Evolutionary conservation across 257 asterid genomes (phyloP), one percentile per base, ranked within the genome.

Genomic region (Solanum stenotomum): DNA sequence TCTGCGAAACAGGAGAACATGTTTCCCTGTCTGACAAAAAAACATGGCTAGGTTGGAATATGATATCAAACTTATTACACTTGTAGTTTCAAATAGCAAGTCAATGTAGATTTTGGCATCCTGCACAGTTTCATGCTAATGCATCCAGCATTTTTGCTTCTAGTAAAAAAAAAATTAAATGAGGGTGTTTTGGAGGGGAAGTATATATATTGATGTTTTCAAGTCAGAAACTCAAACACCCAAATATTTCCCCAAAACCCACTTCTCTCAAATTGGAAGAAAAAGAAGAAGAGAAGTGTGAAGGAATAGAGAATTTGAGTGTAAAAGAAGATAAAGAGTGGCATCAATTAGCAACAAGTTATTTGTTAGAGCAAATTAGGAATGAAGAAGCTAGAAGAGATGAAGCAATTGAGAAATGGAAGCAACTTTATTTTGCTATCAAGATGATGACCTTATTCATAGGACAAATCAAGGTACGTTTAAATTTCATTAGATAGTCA

Each of bases 21-120:
- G 99, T 96, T 56, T 93, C 95, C 23, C 98, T 93, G 67, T 91
- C 88, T 88, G 99, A 97, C 87, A 97, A 95, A 90, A 97, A 97
- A 97, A 90, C 95, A n/a, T 93, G 98, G 98, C 89, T 92, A 93
- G 97, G 98, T 31, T 95, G 99, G 99, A 95, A 92, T 81, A 89
- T 95, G 86, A 93, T 96, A 86, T 95, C 99, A 27, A 96, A 94
- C 91, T 35, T 35, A 35, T 35, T 35, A 35, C 38, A 35, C 38
- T 90, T 96, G 93, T 96, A 92, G 86, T 23, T 29, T 13, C 63
- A 25, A 42, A 42, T 25, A 79, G 65, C 38, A 14, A 44, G 65
- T 8, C 49, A 27, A 44, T 79, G 85, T 78, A 42, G 84, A 23
- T n/a, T 78, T 42, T 78, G 84, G 52, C 16, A 44, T 44, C 85